Evolutionary conservation across 2,329 filamentous ascomycete species (phyloP), one percentile per base, ranked within the genome.

Genomic region (Paramyrothecium roridum): DNA sequence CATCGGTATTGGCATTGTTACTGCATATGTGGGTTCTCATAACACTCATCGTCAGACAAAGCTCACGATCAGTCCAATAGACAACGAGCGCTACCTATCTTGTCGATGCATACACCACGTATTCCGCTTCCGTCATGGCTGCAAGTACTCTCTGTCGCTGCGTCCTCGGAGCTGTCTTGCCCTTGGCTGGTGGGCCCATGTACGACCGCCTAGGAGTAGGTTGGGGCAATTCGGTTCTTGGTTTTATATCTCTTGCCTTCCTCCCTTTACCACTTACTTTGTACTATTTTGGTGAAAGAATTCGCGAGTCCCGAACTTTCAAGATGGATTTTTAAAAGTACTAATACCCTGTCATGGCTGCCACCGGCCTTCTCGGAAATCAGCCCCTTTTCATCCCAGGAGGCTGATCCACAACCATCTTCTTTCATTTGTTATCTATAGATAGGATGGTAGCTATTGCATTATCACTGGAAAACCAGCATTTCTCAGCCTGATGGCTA

Each of bases 51-150:
- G 6, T 30, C 10, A 10, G 26, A 30, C 26, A 30, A 30, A 30
- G 26, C 26, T 30, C 4, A 30, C 10, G 26, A 30, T 30, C 4
- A 30, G n/a, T n/a, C n/a, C 26, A 6, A 30, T 10, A 30, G 26
- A 30, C 88, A 3, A 82, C 85, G 3, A 84, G 86, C 2, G 88
- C 88, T 70, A 89, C 88, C 61, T 89, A 88, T 61, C 73, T 89
- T 4, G 85, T 85, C 6, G 86, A 89, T 66, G 82, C 80, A 1
- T 89, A 89, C 64, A 82, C 86, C 63, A 77, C 78, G 1, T 88
- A 87, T 63, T 84, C 86, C 2, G 85, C 81, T 54, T 86, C 82
- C 2, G 86, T 85, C 2, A 72, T 88, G 16, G 86, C 86, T 1
- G 85, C 85, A 4, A 85, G 88, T 67, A 81, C 78, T 33, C 86